Base-by-base conservation (phyloP, 2,329 filamentous ascomycete species). In the Botryotinia globosa region DNA sequence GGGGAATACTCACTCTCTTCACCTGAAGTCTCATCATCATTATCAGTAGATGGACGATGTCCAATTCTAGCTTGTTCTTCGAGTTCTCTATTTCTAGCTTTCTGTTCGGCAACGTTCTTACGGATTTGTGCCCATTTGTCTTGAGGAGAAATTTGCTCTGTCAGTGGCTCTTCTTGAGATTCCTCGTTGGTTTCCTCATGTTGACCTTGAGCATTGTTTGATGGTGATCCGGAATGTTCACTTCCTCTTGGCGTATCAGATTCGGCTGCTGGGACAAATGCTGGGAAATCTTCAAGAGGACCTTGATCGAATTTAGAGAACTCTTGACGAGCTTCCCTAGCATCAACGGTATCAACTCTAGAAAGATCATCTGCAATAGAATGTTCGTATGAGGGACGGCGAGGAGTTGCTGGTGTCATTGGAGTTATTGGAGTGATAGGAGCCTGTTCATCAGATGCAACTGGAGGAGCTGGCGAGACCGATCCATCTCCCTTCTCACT, bases 51-150 rank as follows among this genome's bases (percentile, higher is more conserved):
- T 78, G 87, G 88, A 78, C 84, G 88, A 77, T 88, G 85, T 62
- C 85, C 86, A 56, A 86, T 86, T 76, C 84, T 84, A 56, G 74
- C 78, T 75, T 90, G 87, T 78, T 92, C 90, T 77, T 94, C 91
- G 71, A 88, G 89, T 61, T 88, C 85, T 74, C 89, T 87, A 71
- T 86, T 87, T 10, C 88, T 85, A 51, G 92, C 92, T 8, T 88
- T 85, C 74, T 94, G 88, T 74, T 96, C 92, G 5, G 94, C 94
- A 18, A 96, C 96, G 79, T 98, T 98, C 86, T 94, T 95, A 76
- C 94, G 90, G 77, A 98, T 98, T 82, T 97, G 94, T 0, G 95
- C 95, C 96, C 96, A 99, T 71, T 95, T 90, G 80, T 98, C 94
- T 76, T 92, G 86, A 45, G 45, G 44, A 10, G 62, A 73, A 16